Evolutionary conservation across 306 rosid species (phyloP).

Genomic region (Dalbergia cochinchinensis): DNA sequence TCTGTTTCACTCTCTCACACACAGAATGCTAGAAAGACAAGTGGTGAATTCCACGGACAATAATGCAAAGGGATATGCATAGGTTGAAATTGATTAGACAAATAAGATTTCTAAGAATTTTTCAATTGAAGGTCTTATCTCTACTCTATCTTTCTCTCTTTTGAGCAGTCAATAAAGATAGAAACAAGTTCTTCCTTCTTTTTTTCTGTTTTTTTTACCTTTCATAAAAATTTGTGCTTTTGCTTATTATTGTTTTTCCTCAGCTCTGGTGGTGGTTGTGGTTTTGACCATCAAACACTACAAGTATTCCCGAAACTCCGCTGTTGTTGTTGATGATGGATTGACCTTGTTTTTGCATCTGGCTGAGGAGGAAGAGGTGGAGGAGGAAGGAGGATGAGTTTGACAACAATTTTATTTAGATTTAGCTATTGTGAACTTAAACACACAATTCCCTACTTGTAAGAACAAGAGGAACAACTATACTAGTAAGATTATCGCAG

Average conservation of each 20-base stretch:
- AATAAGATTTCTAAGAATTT: constrained; percentile 26
- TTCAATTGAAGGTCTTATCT: constrained; percentile 41
- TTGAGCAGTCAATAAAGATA: constrained; percentile 49
- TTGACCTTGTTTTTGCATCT: too few species aligned
- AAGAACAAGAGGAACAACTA: too few species aligned
- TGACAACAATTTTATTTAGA: too few species aligned
- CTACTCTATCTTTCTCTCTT: constrained; percentile 29
- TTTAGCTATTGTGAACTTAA: too few species aligned
- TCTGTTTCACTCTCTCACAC: neutral
- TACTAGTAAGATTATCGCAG: too few species aligned
- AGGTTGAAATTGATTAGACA: too few species aligned
- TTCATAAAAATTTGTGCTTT: neutral
- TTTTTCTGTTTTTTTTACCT: neutral
- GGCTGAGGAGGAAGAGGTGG: too few species aligned
- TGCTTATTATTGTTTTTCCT: constrained; percentile 16
- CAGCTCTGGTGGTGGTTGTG: neutral
- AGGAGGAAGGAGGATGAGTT: too few species aligned
- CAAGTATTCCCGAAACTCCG: too few species aligned
- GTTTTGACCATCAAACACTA: too few species aligned
- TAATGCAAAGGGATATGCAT: neutral
- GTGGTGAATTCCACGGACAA: constrained; percentile 26
- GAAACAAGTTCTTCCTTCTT: constrained; percentile 14
- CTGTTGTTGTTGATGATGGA: too few species aligned
- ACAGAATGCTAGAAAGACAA: constrained; percentile 9
- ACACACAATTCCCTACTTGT: too few species aligned